phyloP scores from a whole-genome alignment of 108 stramenopile species.

The Craspedostauros australis region DNA sequence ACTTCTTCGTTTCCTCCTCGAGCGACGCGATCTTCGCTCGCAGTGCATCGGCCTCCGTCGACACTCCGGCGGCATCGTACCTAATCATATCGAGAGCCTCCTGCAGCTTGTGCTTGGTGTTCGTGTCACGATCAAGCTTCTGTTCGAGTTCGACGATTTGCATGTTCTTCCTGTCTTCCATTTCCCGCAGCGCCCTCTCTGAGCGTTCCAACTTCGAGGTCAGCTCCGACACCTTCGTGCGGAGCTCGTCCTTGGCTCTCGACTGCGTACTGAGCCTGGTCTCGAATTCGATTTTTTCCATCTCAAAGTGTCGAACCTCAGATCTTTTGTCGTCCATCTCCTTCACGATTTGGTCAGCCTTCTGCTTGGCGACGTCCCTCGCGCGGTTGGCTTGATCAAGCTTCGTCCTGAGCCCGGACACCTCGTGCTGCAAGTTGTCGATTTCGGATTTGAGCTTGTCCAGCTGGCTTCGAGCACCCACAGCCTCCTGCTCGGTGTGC shows the following conservation, averaged over 20 bases:
- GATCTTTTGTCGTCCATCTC: constrained; percentile 33
- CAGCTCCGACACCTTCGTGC: constrained; percentile 24
- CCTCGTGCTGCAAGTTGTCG: too few species aligned
- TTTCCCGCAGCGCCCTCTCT: constrained; percentile 32
- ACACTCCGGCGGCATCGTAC: constrained; percentile 18
- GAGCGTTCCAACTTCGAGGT: constrained; percentile 35
- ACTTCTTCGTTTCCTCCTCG: constrained; percentile 13
- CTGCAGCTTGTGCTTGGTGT: constrained; percentile 26
- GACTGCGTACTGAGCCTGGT: constrained; percentile 23
- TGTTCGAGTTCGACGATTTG: constrained; percentile 33
- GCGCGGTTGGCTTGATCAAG: constrained; percentile 21
- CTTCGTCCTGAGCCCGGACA: constrained; percentile 14
- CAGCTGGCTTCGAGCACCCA: too few species aligned
- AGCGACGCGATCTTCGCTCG: constrained; percentile 23
- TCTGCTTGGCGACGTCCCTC: constrained; percentile 18
- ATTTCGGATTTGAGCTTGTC: too few species aligned
- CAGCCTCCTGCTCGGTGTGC: constrained; percentile 8
- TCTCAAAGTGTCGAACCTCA: constrained; percentile 17
- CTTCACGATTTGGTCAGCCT: constrained; percentile 20
- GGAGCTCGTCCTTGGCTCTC: constrained; percentile 21
- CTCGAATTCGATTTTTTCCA: constrained; percentile 33
- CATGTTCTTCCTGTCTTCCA: constrained; percentile 33
- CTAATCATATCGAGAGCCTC: constrained; percentile 27
- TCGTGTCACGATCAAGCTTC: constrained; percentile 29
- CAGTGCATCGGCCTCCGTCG: constrained; percentile 20